phyloP scores from a whole-genome alignment of 805 yeast species.

The Spathaspora passalidarum region DNA sequence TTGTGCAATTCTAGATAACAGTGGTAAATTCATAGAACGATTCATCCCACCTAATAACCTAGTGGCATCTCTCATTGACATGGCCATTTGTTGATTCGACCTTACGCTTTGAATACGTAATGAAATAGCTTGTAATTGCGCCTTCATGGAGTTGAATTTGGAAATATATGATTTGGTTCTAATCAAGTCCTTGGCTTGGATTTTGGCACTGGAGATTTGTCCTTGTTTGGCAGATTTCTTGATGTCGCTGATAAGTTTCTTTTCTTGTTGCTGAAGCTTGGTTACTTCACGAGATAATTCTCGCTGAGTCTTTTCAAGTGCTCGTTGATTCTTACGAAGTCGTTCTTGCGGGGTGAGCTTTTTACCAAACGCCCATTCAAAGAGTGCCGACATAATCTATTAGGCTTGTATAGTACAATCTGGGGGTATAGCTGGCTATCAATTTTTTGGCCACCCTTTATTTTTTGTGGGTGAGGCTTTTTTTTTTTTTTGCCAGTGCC shows the following conservation, averaged over 20 bases:
- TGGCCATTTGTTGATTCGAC: slow-evolving; percentile 92
- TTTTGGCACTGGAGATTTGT: slow-evolving; percentile 83
- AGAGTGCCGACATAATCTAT: slow-evolving; percentile 28
- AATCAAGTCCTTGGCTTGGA: slow-evolving; percentile 93
- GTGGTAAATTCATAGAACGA: slow-evolving; percentile 85
- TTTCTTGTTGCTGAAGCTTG: slow-evolving; percentile 88
- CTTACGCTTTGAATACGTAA: slow-evolving; percentile 89
- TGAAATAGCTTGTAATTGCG: slow-evolving; percentile 92
- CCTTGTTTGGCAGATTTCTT: slow-evolving; percentile 90
- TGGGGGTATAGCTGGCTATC: too few species aligned
- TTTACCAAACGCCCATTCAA: slow-evolving; percentile 97
- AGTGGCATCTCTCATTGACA: slow-evolving; percentile 92
- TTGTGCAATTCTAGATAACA: slow-evolving; percentile 83
- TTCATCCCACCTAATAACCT: slow-evolving; percentile 83
- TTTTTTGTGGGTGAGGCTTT: neutral
- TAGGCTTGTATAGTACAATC: too few species aligned
- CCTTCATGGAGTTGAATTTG: slow-evolving; percentile 90
- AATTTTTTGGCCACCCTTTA: neutral
- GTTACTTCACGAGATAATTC: slow-evolving; percentile 86
- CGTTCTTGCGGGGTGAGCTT: slow-evolving; percentile 91
- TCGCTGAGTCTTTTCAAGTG: slow-evolving; percentile 89
- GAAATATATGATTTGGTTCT: slow-evolving; percentile 80
- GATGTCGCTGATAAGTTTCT: slow-evolving; percentile 79
- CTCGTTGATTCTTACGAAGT: slow-evolving; percentile 91
- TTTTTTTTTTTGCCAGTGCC: neutral